These are phyloP conservation scores for Colletotrichum tropicale DNA, from an alignment of 2,329 filamentous ascomycete species.

Conservation along the genomic window DNA sequence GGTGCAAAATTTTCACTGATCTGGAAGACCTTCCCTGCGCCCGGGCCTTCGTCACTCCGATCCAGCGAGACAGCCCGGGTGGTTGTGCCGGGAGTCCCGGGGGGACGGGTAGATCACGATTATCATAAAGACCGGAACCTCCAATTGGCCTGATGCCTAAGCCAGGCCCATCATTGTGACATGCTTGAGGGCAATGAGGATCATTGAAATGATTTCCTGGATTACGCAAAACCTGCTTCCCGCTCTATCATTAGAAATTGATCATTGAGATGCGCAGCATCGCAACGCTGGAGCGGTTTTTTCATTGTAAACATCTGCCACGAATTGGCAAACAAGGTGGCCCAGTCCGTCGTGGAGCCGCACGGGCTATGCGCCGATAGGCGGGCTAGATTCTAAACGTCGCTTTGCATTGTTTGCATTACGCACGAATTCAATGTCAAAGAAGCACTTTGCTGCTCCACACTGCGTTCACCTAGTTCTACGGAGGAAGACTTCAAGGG, in stretches of 20 bases:
- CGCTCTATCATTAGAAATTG: neutral
- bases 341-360: neutral
- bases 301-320: neutral
- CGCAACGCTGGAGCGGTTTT: neutral
- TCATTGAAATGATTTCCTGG: neutral
- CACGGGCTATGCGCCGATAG: neutral
- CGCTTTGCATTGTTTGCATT: neutral
- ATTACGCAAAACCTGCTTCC: neutral
- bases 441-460: neutral
- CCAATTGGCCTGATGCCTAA: neutral
- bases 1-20: neutral
- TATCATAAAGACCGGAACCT: neutral
- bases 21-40: neutral
- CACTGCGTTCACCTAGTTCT: neutral
- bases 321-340: neutral
- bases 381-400: neutral
- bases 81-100: neutral
- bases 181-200: neutral
- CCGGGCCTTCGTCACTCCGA: neutral
- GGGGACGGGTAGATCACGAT: neutral
- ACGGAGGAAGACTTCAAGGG: neutral
- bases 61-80: neutral
- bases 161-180: neutral
- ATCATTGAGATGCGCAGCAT: neutral
- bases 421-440: neutral